phyloP scores from a whole-genome alignment of 2,329 filamentous ascomycete genomes.

The Aspergillus aculeatus region DNA sequence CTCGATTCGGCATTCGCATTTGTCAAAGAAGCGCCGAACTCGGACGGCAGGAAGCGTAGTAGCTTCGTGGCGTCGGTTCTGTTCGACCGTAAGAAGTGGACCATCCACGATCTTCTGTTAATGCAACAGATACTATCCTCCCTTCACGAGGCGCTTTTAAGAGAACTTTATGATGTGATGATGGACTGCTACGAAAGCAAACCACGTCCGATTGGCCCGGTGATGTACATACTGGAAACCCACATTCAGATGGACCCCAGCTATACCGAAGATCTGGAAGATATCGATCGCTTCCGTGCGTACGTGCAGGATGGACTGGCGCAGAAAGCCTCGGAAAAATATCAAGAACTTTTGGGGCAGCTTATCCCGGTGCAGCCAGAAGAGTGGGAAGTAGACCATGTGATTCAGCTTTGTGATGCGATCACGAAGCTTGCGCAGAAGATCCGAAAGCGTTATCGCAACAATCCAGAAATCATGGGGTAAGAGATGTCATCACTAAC shows the following conservation, averaged over 20 bases:
- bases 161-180: constrained; percentile 84
- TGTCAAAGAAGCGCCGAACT: constrained; percentile 68
- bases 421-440: constrained; percentile 83
- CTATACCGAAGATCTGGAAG: constrained; percentile 69
- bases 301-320: constrained; percentile 71
- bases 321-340: constrained; percentile 73
- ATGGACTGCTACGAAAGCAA: constrained; percentile 89
- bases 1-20: constrained; percentile 81
- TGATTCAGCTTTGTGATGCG: constrained; percentile 82
- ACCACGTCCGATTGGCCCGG: constrained; percentile 72
- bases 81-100: constrained; percentile 65
- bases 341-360: constrained; percentile 73
- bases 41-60: constrained; percentile 60
- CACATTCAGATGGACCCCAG: constrained; percentile 77
- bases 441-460: constrained; percentile 88
- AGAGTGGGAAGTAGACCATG: constrained; percentile 86
- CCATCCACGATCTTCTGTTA: constrained; percentile 63
- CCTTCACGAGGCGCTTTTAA: constrained; percentile 76
- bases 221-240: constrained; percentile 76
- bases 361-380: constrained; percentile 77
- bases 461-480: constrained; percentile 84
- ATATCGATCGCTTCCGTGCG: constrained; percentile 68
- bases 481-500: constrained; percentile 35
- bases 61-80: constrained; percentile 50
- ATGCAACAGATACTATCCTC: constrained; percentile 74